These are phyloP conservation scores for Malbranchea cinnamomea DNA, from an alignment of 2,329 filamentous ascomycete genomes.

Conservation along the genomic window DNA sequence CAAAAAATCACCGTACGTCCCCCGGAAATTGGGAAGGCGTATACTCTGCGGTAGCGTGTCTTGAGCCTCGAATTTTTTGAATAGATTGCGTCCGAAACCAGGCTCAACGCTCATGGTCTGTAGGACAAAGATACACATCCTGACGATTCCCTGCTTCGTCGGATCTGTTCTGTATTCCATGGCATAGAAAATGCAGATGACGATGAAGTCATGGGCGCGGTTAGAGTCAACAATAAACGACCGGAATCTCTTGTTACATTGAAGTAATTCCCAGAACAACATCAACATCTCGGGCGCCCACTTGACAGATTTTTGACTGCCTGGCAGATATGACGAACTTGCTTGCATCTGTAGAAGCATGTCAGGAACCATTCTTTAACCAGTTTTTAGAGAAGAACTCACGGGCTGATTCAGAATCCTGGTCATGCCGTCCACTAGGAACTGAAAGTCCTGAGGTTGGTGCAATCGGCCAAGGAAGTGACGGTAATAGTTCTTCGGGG, in stretches of 20 bases:
- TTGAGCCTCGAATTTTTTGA: slow-evolving; percentile 76
- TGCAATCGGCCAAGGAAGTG: slow-evolving; percentile 85
- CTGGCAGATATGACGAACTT: slow-evolving; percentile 75
- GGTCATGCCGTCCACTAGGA: slow-evolving; percentile 87
- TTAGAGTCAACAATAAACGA: slow-evolving; percentile 96
- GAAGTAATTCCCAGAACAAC: slow-evolving; percentile 91
- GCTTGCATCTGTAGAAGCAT: slow-evolving; percentile 53
- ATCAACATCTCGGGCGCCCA: slow-evolving; percentile 94
- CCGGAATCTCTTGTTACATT: slow-evolving; percentile 94
- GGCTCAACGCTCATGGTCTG: slow-evolving; percentile 90
- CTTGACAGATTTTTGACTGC: slow-evolving; percentile 61
- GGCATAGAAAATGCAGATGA: slow-evolving; percentile 82
- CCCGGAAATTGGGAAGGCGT: slow-evolving; percentile 67
- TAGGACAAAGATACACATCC: slow-evolving; percentile 94
- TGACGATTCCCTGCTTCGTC: slow-evolving; percentile 77
- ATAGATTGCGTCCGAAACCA: slow-evolving; percentile 78
- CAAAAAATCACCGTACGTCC: slow-evolving; percentile 85
- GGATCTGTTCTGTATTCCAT: slow-evolving; percentile 76
- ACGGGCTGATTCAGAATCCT: slow-evolving; percentile 78
- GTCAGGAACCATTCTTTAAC: neutral
- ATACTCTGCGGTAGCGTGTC: slow-evolving; percentile 74
- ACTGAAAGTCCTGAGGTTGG: slow-evolving; percentile 92
- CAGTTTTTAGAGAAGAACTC: slow-evolving; percentile 12
- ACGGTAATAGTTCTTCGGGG: slow-evolving; percentile 81
- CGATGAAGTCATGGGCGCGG: slow-evolving; percentile 79